Base-by-base conservation (phyloP, 345 rosid genomes). In the Salix arbutifolia region DNA sequence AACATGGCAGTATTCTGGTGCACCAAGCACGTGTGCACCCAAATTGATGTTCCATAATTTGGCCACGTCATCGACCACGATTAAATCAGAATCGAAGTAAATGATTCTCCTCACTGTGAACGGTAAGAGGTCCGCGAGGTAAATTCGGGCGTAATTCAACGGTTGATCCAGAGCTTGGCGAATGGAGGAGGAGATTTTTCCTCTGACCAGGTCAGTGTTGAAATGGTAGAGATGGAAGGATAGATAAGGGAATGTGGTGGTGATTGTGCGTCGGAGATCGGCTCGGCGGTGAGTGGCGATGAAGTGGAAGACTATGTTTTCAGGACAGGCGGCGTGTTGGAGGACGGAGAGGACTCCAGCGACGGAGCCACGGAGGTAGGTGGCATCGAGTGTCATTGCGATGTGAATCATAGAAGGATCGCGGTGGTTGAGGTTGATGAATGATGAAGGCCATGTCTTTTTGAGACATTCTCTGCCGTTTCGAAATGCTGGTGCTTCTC, bases 1-100 rank as follows among this genome's bases (percentile, higher is more conserved):
- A 0, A 94, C 96, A 83, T 92, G 94, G 68, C 97, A 94, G 30
- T 94, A 90, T 81, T 89, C 93, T 2, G 98, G 98, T 31, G 98
- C 97, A 11, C 96, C 98, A 19, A 94, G 86, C 1, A 91, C 92
- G 73, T 81, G 92, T 4, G 80, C 74, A 0, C 88, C 80, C 3
- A 94, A 42, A 30, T 88, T 79, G 73, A 89, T 90, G 44, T 78
- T 69, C 97, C 97, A 94, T 8, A 94, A 84, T 64, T 91, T 91
- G 1, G 89, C 88, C 26, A 94, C 92, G 90, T 94, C 98, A 40
- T 94, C 98, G 2, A 94, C 96, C 18, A 94, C 86, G 17, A 94
- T 87, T 5, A 94, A 90, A 76, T 94, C 98, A 16, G 97, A 94
- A 75, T 94, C 98, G 74, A 94, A 85, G 89, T 92, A 94, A 77